Evolutionary conservation across 331 rosid species (phyloP), one percentile per base, ranked within the genome.

Genomic region (Prunus yedoensis): DNA sequence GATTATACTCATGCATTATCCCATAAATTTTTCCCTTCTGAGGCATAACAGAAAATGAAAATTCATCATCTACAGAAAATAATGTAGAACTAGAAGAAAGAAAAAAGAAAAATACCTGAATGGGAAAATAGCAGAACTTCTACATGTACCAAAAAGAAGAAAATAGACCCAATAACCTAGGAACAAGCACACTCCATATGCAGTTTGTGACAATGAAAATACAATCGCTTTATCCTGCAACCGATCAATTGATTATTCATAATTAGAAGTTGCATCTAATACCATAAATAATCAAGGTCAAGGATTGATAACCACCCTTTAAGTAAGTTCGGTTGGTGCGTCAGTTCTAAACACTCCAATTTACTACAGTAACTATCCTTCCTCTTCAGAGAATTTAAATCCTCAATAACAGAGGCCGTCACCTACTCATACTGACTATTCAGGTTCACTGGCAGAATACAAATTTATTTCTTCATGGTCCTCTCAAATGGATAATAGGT

Each of bases 91-190:
- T 51, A 14, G 9, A 51, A 79, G 10, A 13, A 47, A 3, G 78
- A 66, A 6, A 10, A 32, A 65, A 58, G 10, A 68, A 70, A 32
- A 63, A 53, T 88, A 94, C 98, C 96, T 90, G 87, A 91, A 88
- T 43, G 98, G 98, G 72, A 94, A 88, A 74, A 91, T 79, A 77
- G 71, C 78, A 71, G 88, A 83, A 86, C 71, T 66, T 75, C 79
- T 79, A 59, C 79, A 83, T 70, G 80, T 88, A 77, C 77, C 71
- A 20, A 72, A 83, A 70, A 82, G 71, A 76, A 91, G 76, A 76
- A 87, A 86, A 85, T 89, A 91, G 83, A 88, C 92, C 98, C 98
- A 93, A 54, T 93, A 94, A 75, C 97, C 98, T 20, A 90, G 23
- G 83, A 87, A 88, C 86, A 94, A 75, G 90, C 93, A 90, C 70